Evolutionary conservation across 352 stramenopile species (phyloP).

Genomic region (Thraustotheca clavata): DNA sequence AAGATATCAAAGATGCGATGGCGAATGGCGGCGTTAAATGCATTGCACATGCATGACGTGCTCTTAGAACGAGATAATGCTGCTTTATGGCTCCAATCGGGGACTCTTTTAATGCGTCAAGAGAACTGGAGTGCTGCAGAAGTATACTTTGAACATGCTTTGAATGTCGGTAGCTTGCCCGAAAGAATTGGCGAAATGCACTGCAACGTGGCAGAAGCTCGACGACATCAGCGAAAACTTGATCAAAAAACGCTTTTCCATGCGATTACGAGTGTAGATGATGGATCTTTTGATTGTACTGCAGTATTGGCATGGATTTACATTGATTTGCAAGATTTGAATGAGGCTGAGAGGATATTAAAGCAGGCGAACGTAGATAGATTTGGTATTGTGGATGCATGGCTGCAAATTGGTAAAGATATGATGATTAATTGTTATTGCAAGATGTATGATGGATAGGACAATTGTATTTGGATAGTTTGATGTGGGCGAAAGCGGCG

Average conservation of each 20-base stretch:
- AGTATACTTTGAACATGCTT: conserved; percentile 7
- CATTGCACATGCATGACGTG: not conserved
- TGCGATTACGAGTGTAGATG: not conserved
- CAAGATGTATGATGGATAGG: too few species aligned
- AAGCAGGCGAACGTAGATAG: too few species aligned
- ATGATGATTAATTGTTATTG: too few species aligned
- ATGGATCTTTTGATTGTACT: too few species aligned
- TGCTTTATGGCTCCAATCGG: conserved; percentile 1
- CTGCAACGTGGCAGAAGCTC: conserved; percentile 18
- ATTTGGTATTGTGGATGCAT: too few species aligned
- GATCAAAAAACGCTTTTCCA: not conserved
- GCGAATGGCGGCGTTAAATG: not conserved
- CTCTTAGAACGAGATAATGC: not conserved
- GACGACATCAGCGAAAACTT: not conserved
- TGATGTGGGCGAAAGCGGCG: too few species aligned
- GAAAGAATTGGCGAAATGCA: not conserved
- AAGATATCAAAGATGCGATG: not conserved
- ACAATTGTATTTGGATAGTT: too few species aligned
- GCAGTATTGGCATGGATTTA: conserved; percentile 5
- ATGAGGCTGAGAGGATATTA: not conserved
- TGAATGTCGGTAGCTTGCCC: not conserved
- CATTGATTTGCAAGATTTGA: not conserved
- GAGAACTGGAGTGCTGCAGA: not conserved
- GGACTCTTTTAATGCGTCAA: not conserved
- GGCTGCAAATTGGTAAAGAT: too few species aligned